These are phyloP conservation scores for Ophiocordyceps polyrhachis-furcata DNA, from an alignment of 2,329 filamentous ascomycete genomes.

Conservation along the genomic window DNA sequence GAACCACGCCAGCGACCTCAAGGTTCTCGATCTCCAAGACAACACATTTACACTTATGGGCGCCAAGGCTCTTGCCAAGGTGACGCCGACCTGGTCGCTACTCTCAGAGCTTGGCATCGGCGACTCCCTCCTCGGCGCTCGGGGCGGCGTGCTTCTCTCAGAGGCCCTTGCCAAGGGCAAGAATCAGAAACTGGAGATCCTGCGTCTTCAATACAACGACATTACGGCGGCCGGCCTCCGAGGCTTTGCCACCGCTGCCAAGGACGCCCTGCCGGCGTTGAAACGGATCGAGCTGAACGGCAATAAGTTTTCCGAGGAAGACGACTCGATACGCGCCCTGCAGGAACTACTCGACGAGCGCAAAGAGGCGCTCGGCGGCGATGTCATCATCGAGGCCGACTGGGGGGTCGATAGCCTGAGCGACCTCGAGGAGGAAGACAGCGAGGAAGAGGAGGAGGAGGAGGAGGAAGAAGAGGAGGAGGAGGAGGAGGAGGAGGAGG, in stretches of 20 bases:
- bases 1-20: conserved; percentile 45
- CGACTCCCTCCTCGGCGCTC: conserved; percentile 66
- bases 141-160: conserved; percentile 58
- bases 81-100: conserved; percentile 53
- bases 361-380: conserved; percentile 53
- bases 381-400: conserved; percentile 52
- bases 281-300: conserved; percentile 87
- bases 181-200: conserved; percentile 60
- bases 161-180: conserved; percentile 54
- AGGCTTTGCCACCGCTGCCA: conserved; percentile 48
- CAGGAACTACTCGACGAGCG: conserved; percentile 55
- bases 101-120: conserved; percentile 74
- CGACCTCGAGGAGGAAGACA: conserved; percentile 64
- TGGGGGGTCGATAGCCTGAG: conserved; percentile 77
- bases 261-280: conserved; percentile 51
- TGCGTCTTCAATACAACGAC: conserved; percentile 87
- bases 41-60: conserved; percentile 85
- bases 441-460: conserved; percentile 26
- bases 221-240: conserved; percentile 63
- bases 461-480: conserved; percentile 30
- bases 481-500: conserved; percentile 43
- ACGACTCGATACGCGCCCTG: conserved; percentile 49
- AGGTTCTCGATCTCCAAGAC: conserved; percentile 81
- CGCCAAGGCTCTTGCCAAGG: conserved; percentile 58
- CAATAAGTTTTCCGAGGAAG: conserved; percentile 83